A percentile compares a stretch with the other conserved stretches of the same genome.
Evolutionary conservation across 108 stramenopile genomes (phyloP).

Genomic region (Fragilaria crotonensis): DNA sequence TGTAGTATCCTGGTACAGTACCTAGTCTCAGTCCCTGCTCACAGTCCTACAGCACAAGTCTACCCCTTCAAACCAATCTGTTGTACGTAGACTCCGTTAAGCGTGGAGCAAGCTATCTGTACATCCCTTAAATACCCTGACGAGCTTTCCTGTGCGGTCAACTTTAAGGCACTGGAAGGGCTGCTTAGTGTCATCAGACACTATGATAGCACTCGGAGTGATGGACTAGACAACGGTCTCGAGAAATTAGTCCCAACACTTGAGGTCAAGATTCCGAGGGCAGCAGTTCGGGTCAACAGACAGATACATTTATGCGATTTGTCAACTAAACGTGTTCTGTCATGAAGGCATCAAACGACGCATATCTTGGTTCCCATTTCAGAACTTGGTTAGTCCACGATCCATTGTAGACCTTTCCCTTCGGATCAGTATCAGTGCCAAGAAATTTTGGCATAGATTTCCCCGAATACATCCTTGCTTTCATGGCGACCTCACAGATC

Average conservation of each 20-base stretch:
- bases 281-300: background rate
- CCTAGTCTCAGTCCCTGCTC: too few relatives aligned
- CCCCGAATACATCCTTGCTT: slow-evolving; percentile 34
- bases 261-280: background rate
- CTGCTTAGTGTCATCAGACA: background rate
- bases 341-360: slow-evolving; percentile 81
- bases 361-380: slow-evolving; percentile 67
- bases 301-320: background rate
- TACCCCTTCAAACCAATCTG: too few relatives aligned
- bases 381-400: slow-evolving; percentile 49
- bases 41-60: too few relatives aligned
- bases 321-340: background rate
- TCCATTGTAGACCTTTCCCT: slow-evolving; percentile 80
- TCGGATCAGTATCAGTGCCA: slow-evolving; percentile 37
- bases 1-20: too few relatives aligned
- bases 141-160: too few relatives aligned
- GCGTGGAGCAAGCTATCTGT: too few relatives aligned
- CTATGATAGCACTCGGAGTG: background rate
- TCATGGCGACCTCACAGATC: slow-evolving; percentile 77
- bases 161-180: too few relatives aligned
- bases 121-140: too few relatives aligned
- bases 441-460: slow-evolving; percentile 56
- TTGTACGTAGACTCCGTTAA: too few relatives aligned
- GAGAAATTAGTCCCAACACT: background rate
- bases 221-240: background rate